phyloP scores from a whole-genome alignment of 257 asterid genomes.

The Coffea eugenioides region DNA sequence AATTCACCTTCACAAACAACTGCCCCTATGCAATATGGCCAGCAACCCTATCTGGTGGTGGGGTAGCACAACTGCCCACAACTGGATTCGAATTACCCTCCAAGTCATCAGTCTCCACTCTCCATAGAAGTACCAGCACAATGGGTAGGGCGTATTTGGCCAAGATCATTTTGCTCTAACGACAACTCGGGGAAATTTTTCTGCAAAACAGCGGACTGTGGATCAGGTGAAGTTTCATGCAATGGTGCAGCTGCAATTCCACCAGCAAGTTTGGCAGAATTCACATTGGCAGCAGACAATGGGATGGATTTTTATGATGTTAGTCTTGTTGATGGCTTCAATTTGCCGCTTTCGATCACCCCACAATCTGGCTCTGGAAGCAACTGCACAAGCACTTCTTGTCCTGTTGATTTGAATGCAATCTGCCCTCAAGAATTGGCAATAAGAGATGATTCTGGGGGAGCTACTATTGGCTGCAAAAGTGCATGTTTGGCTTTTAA shows the following conservation, averaged over 20 bases:
- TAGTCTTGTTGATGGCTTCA: slow-evolving; percentile 56
- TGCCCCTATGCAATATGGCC: slow-evolving; percentile 15
- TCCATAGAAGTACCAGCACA: not conserved
- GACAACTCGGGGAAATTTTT: not conserved
- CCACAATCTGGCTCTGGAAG: slow-evolving; percentile 21
- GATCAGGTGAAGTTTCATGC: slow-evolving; percentile 23
- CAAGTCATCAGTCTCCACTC: not conserved
- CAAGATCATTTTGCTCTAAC: not conserved
- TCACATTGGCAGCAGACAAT: slow-evolving; percentile 28
- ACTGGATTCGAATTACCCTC: slow-evolving; percentile 14
- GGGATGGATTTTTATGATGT: slow-evolving; percentile 44
- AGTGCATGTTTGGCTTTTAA: slow-evolving; percentile 47
- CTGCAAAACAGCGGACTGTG: slow-evolving; percentile 12
- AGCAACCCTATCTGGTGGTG: slow-evolving; percentile 11
- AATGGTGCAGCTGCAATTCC: slow-evolving; percentile 37
- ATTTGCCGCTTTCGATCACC: slow-evolving; percentile 30
- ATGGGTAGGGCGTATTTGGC: slow-evolving; percentile 15
- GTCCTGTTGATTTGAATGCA: slow-evolving; percentile 30
- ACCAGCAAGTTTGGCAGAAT: slow-evolving; percentile 42
- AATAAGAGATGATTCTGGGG: not conserved
- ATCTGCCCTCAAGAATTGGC: slow-evolving; percentile 38
- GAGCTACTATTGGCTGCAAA: slow-evolving; percentile 39
- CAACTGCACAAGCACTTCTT: slow-evolving; percentile 1
- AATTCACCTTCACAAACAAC: slow-evolving; percentile 8
- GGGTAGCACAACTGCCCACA: not conserved